phyloP scores from a whole-genome alignment of 768 basidiomycete genomes.

The Amanita jacksonii region DNA sequence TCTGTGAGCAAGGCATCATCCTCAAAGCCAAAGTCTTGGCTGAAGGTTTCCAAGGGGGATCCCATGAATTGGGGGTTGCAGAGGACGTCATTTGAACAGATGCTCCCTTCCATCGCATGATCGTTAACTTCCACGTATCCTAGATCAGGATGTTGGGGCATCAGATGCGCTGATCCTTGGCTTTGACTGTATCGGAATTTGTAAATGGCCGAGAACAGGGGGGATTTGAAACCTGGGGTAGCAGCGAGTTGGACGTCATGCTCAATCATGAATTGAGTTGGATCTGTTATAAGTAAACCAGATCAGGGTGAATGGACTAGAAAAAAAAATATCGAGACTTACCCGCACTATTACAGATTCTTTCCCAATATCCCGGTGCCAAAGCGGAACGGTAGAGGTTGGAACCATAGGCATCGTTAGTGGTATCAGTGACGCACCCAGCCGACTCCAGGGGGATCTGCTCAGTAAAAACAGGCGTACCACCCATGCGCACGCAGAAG shows the following conservation, averaged over 20 bases:
- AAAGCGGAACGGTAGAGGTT: slow-evolving; percentile 51
- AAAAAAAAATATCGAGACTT: slow-evolving; percentile 12
- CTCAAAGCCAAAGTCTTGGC: no score
- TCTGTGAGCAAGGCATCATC: no score
- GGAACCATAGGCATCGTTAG: slow-evolving; percentile 9
- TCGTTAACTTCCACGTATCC: no score
- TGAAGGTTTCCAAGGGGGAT: no score
- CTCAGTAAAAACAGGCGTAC: slow-evolving; percentile 43
- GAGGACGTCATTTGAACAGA: no score
- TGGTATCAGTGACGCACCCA: slow-evolving; percentile 7
- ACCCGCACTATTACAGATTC: slow-evolving; percentile 48
- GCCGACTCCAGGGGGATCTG: slow-evolving; percentile 25
- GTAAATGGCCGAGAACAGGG: slow-evolving; percentile 48
- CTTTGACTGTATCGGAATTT: slow-evolving; percentile 28
- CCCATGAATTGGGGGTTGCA: no score
- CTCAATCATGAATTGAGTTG: slow-evolving; percentile 53
- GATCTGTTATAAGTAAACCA: slow-evolving; percentile 35
- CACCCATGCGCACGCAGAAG: slow-evolving; percentile 45
- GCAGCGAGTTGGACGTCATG: slow-evolving; percentile 47
- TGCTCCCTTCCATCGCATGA: no score
- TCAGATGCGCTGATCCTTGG: no score
- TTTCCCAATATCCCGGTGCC: slow-evolving; percentile 57
- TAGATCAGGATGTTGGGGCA: no score
- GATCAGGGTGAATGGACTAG: slow-evolving; percentile 7
- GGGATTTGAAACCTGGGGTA: slow-evolving; percentile 16